These are phyloP conservation scores for Aureobasidium sp. DNA, from an alignment of 2,329 filamentous ascomycete species.

Conservation along the genomic window DNA sequence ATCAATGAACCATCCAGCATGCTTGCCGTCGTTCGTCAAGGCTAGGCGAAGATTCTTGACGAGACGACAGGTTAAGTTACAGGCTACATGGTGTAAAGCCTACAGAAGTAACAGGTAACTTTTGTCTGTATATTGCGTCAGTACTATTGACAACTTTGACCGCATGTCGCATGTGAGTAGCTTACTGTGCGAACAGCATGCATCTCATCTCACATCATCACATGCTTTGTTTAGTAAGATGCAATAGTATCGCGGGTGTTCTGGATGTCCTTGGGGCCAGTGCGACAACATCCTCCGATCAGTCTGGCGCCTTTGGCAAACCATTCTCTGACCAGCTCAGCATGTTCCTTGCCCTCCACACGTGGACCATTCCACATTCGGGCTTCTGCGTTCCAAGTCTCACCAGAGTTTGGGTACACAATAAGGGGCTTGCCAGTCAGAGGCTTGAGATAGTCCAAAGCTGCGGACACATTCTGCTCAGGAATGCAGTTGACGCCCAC, in stretches of 20 bases:
- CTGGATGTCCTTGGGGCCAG: constrained; percentile 36
- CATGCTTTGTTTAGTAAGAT: not conserved
- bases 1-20: too few relatives aligned
- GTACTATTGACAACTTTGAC: not conserved
- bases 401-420: constrained; percentile 43
- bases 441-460: constrained; percentile 28
- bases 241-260: constrained; percentile 23
- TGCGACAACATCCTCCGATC: constrained; percentile 44
- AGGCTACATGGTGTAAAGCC: too few relatives aligned
- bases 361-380: constrained; percentile 29
- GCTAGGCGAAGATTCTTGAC: too few relatives aligned
- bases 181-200: too few relatives aligned
- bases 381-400: constrained; percentile 38
- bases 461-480: constrained; percentile 28
- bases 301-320: constrained; percentile 33
- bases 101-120: not conserved
- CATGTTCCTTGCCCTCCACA: constrained; percentile 22
- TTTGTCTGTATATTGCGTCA: not conserved
- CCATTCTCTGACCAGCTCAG: constrained; percentile 29
- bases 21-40: too few relatives aligned
- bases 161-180: too few relatives aligned
- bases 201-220: not conserved
- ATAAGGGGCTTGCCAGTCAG: constrained; percentile 31
- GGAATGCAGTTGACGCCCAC: constrained; percentile 42
- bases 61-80: too few relatives aligned